A percentile compares a stretch with the other conserved stretches of the same genome.
Evolutionary conservation across 108 stramenopile genomes (phyloP).

Genomic region (Nannochloropsis gaditana): DNA sequence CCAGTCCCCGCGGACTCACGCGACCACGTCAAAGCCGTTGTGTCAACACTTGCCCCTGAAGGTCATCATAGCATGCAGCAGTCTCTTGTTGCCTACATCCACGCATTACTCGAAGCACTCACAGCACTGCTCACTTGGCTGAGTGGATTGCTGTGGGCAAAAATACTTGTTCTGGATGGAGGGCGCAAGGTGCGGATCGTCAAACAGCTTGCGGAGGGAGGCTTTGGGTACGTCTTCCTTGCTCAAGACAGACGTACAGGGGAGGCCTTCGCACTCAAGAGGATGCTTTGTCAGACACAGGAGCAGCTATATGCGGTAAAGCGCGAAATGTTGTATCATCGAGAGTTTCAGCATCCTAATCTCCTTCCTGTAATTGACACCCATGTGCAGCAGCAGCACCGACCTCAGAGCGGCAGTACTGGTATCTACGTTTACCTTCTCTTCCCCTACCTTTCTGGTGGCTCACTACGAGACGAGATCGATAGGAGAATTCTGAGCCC

Average conservation of each 20-base stretch:
- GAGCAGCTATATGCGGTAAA: slow-evolving; percentile 44
- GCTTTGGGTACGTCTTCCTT: slow-evolving; percentile 41
- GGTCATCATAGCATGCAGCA: neutral
- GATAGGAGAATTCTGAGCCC: slow-evolving; percentile 29
- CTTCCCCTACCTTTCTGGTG: slow-evolving; percentile 36
- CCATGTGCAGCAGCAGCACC: slow-evolving; percentile 24
- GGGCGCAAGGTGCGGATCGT: neutral
- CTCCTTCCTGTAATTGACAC: slow-evolving; percentile 43
- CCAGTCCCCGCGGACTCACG: no score
- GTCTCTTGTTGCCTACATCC: neutral
- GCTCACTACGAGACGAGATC: slow-evolving; percentile 36
- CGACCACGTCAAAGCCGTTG: no score
- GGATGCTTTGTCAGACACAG: slow-evolving; percentile 26
- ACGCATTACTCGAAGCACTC: neutral
- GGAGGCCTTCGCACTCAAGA: slow-evolving; percentile 47
- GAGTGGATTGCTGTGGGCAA: neutral
- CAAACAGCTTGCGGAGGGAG: slow-evolving; percentile 41
- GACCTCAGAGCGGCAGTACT: slow-evolving; percentile 30
- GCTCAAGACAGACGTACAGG: slow-evolving; percentile 31
- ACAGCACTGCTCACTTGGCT: neutral
- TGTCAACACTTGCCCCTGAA: no score
- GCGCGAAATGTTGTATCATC: slow-evolving; percentile 36
- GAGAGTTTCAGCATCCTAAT: slow-evolving; percentile 45
- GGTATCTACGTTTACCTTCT: slow-evolving; percentile 38
- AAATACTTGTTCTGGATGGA: neutral